Conservation (phyloP, 176 grass and related monocot genomes). For the barley (Hordeum vulgare) region MorexV3_pseudomolecules_assembly NC_058518.1:431463481-431463980, state of each 20-base stretch:
- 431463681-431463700: constrained; percentile 80
- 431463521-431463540: constrained; percentile 89
- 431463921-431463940: neutral
- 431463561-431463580: constrained; percentile 63
- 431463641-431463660: neutral
- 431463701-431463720: constrained; percentile 90
- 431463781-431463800: constrained; percentile 85
- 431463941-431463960: neutral
- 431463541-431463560: constrained; percentile 94
- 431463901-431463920: neutral
- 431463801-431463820: constrained; percentile 78
- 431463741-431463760: constrained; percentile 72
- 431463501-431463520: constrained; percentile 92
- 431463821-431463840: constrained; percentile 14
- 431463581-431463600: constrained; percentile 25
- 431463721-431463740: constrained; percentile 91
- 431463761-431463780: constrained; percentile 93
- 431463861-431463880: neutral
- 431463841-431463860: neutral
- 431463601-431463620: neutral
- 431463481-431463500: constrained; percentile 71
- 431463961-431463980: neutral
- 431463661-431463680: neutral
- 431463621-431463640: neutral
- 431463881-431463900: constrained; percentile 18